These are phyloP conservation scores for Anthostomella pinea DNA, from an alignment of 2,329 filamentous ascomycete genomes.

Conservation along the genomic window DNA sequence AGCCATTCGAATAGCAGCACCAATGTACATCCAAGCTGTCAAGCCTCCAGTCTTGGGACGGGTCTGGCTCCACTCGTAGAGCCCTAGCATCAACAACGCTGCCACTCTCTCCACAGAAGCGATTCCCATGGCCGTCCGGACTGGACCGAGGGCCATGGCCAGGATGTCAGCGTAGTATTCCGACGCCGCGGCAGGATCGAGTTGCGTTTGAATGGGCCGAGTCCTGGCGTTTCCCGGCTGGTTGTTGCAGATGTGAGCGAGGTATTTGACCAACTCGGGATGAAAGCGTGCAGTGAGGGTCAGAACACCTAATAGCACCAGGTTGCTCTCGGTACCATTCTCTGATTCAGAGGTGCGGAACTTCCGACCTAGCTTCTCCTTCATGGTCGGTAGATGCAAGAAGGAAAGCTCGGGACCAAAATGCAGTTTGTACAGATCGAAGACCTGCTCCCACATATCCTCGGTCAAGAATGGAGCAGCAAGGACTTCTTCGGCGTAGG, in stretches of 20 bases:
- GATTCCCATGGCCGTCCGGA: slow-evolving; percentile 45
- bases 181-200: slow-evolving; percentile 55
- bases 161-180: slow-evolving; percentile 64
- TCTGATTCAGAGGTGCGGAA: slow-evolving; percentile 37
- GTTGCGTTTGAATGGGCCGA: slow-evolving; percentile 33
- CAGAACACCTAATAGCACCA: slow-evolving; percentile 64
- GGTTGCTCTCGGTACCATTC: slow-evolving; percentile 46
- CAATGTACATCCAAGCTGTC: slow-evolving; percentile 65
- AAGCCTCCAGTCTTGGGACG: slow-evolving; percentile 47
- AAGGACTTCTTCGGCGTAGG: slow-evolving; percentile 56
- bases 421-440: slow-evolving; percentile 67
- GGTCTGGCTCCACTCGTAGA: slow-evolving; percentile 70
- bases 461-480: slow-evolving; percentile 60
- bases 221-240: slow-evolving; percentile 34
- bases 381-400: slow-evolving; percentile 63
- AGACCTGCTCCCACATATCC: slow-evolving; percentile 65
- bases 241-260: slow-evolving; percentile 39
- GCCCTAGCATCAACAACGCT: slow-evolving; percentile 66
- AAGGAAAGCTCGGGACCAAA: slow-evolving; percentile 72
- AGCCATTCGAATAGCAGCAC: slow-evolving; percentile 62
- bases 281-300: slow-evolving; percentile 70
- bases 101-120: slow-evolving; percentile 63
- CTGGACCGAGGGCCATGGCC: slow-evolving; percentile 46
- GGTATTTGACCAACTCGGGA: slow-evolving; percentile 54
- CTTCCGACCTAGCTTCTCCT: slow-evolving; percentile 46